These are phyloP conservation scores for Coemansia sp. DNA, from an alignment of 192 early-diverging fungal species.

Conservation along the genomic window DNA sequence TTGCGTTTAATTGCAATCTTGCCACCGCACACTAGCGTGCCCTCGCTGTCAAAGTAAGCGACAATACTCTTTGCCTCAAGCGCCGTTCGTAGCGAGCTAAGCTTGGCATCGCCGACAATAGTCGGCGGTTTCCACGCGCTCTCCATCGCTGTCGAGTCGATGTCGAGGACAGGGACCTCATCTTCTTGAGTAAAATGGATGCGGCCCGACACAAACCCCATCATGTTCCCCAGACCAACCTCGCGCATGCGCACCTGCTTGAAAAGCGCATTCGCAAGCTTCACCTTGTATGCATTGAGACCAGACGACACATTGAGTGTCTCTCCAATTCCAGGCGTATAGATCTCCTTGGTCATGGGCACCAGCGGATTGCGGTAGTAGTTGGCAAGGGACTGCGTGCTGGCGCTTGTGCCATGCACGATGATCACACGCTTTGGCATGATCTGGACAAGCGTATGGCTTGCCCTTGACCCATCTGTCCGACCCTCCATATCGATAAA, in stretches of 20 bases:
- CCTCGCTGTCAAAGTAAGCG: slow-evolving; percentile 80
- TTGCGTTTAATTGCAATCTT: slow-evolving; percentile 59
- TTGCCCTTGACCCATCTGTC: slow-evolving; percentile 80
- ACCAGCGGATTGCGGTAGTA: slow-evolving; percentile 62
- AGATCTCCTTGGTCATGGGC: slow-evolving; percentile 78
- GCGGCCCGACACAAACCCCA: slow-evolving; percentile 64
- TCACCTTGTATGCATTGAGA: slow-evolving; percentile 81
- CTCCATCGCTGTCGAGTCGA: slow-evolving; percentile 36
- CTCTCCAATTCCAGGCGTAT: slow-evolving; percentile 77
- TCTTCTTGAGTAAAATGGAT: slow-evolving; percentile 64
- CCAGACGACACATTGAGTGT: slow-evolving; percentile 87
- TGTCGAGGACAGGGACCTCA: slow-evolving; percentile 71
- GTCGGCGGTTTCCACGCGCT: slow-evolving; percentile 60
- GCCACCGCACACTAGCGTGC: slow-evolving; percentile 81
- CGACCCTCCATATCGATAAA: slow-evolving; percentile 94
- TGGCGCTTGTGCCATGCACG: slow-evolving; percentile 75
- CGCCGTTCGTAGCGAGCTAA: slow-evolving; percentile 76
- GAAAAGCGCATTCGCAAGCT: slow-evolving; percentile 87
- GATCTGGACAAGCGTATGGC: slow-evolving; percentile 69
- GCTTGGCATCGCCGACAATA: slow-evolving; percentile 79
- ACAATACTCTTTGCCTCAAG: slow-evolving; percentile 69
- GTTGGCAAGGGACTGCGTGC: slow-evolving; percentile 64
- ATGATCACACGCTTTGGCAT: slow-evolving; percentile 59
- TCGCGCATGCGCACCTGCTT: slow-evolving; percentile 56
- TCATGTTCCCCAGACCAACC: slow-evolving; percentile 54